Conservation (phyloP, 139 green algal genomes). For the Chara braunii region DNA sequence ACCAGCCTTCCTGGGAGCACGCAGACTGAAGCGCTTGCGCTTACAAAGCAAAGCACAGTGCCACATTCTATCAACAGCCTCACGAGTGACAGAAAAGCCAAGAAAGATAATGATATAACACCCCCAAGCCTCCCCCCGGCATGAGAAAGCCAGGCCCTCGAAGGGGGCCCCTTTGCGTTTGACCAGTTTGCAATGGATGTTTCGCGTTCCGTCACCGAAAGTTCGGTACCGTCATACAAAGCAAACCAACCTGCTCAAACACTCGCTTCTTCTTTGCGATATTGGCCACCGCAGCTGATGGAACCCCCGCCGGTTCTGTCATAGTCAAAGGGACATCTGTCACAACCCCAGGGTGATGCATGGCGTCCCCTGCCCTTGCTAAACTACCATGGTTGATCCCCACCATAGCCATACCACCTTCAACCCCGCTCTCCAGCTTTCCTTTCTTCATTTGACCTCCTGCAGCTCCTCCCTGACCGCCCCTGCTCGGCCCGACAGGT, state of each 20-base stretch:
- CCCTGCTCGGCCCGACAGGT: background rate
- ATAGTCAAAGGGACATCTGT: background rate
- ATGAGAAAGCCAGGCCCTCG: too few relatives aligned
- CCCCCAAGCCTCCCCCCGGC: too few relatives aligned
- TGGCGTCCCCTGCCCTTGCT: background rate
- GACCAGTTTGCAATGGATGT: too few relatives aligned
- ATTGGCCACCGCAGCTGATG: conserved; percentile 6
- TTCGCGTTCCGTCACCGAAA: too few relatives aligned
- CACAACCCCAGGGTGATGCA: background rate
- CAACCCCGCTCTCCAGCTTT: background rate
- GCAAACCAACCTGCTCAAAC: conserved; percentile 35
- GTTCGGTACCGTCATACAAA: too few relatives aligned
- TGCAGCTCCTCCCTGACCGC: conserved; percentile 7
- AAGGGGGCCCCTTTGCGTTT: too few relatives aligned
- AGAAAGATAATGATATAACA: too few relatives aligned
- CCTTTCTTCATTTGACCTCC: background rate
- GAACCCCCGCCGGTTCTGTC: background rate
- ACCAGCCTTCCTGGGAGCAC: too few relatives aligned
- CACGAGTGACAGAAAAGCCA: too few relatives aligned
- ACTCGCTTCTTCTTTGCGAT: conserved; percentile 35
- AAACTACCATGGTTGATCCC: background rate
- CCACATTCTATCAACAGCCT: too few relatives aligned
- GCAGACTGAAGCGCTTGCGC: too few relatives aligned
- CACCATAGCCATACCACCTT: background rate
- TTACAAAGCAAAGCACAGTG: too few relatives aligned